phyloP scores from a whole-genome alignment of 1,284 basidiomycete genomes.

The Cystobasidiaceae sp. region DNA sequence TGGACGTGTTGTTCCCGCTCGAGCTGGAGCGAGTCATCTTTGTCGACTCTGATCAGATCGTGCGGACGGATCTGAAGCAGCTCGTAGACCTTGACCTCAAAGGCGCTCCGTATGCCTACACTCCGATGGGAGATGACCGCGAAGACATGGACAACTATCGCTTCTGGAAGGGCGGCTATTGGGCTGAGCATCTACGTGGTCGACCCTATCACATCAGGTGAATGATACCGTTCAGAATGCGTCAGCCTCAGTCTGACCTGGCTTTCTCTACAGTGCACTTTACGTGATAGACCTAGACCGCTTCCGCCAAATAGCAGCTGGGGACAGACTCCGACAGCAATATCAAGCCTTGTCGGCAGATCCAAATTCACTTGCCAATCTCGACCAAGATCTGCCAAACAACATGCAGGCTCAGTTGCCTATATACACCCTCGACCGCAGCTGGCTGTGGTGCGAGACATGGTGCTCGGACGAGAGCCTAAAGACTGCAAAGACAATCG shows the following conservation, averaged over 20 bases:
- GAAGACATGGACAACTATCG: conserved; percentile 93
- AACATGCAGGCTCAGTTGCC: conserved; percentile 81
- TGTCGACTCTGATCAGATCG: conserved; percentile 88
- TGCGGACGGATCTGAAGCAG: conserved; percentile 88
- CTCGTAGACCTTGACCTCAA: conserved; percentile 84
- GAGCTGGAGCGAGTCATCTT: conserved; percentile 95
- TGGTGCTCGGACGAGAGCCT: conserved; percentile 73
- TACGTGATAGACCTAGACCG: conserved; percentile 95
- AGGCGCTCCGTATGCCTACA: conserved; percentile 88
- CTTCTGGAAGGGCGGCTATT: conserved; percentile 84
- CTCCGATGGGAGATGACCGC: conserved; percentile 95
- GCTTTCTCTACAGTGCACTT: conserved; percentile 61
- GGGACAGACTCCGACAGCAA: conserved; percentile 84
- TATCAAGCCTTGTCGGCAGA: conserved; percentile 92
- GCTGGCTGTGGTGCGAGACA: conserved; percentile 78
- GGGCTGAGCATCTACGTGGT: conserved; percentile 72
- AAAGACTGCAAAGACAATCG: conserved; percentile 77
- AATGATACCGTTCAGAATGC: conserved; percentile 44
- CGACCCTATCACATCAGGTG: conserved; percentile 84
- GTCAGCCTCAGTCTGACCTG: conserved; percentile 5
- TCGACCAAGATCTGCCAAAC: conserved; percentile 96
- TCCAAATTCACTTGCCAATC: conserved; percentile 84
- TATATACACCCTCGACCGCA: conserved; percentile 78
- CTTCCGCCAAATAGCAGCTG: conserved; percentile 65
- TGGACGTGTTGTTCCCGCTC: conserved; percentile 97